phyloP scores from a whole-genome alignment of 179 eudicot genomes.

The Camellia oleifera region DNA sequence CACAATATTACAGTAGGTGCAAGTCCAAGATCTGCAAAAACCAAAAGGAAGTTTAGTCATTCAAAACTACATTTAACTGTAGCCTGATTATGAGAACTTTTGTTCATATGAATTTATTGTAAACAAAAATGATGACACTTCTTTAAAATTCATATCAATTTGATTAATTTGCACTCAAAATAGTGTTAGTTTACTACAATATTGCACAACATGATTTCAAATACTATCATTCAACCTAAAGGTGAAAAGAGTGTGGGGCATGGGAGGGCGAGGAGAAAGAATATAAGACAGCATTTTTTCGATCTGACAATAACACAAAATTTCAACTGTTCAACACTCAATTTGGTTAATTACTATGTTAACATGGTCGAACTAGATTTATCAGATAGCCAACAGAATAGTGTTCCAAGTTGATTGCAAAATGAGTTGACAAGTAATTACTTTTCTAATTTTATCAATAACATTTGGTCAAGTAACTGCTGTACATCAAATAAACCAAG shows the following conservation, averaged over 20 bases:
- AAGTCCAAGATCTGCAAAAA: slow-evolving; percentile 72
- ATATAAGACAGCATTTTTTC: no score
- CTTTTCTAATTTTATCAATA: neutral
- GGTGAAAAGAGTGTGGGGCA: no score
- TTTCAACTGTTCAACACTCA: neutral
- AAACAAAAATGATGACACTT: neutral
- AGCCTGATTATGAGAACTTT: neutral
- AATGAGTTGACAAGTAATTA: neutral
- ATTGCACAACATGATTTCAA: no score
- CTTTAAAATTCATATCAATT: no score
- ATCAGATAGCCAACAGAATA: neutral
- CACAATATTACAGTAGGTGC: slow-evolving; percentile 69
- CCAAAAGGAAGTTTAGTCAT: slow-evolving; percentile 19
- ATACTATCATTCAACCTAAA: no score
- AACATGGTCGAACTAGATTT: neutral
- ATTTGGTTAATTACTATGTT: neutral
- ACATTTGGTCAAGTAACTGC: neutral
- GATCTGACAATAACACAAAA: no score
- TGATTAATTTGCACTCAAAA: no score
- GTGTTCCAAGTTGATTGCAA: neutral
- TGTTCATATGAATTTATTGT: neutral
- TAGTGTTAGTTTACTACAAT: no score
- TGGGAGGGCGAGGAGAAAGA: no score
- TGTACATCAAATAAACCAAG: neutral
- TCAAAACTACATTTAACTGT: neutral